These are phyloP conservation scores for Tieghemiomyces parasiticus DNA, from an alignment of 192 early-diverging fungal species.

Conservation along the genomic window DNA sequence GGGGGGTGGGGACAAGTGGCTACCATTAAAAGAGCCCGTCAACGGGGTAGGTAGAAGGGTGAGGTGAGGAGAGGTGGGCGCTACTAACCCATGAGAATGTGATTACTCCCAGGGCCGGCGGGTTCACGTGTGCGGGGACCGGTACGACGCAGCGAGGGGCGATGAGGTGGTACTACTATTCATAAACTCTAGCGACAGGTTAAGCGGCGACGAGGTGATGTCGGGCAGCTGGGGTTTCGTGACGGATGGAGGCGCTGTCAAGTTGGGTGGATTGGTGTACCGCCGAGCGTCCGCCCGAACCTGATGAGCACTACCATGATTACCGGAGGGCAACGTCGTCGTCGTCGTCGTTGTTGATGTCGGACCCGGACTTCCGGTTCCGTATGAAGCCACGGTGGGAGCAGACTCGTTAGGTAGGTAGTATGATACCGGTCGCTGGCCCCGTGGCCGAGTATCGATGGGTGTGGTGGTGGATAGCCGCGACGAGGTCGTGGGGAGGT, in stretches of 20 bases:
- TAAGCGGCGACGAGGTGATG: neutral
- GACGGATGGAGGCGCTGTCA: neutral
- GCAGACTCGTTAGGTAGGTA: no score
- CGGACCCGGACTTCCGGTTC: no score
- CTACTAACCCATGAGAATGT: neutral
- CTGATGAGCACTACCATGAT: no score
- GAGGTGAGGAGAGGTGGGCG: neutral
- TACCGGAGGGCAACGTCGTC: no score
- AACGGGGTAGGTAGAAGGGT: neutral
- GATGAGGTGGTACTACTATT: neutral
- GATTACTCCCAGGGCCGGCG: neutral
- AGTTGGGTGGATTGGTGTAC: neutral
- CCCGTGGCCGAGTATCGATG: no score
- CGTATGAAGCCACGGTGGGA: no score
- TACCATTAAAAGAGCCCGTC: neutral
- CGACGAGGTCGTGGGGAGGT: neutral
- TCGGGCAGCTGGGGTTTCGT: neutral
- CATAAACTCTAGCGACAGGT: neutral
- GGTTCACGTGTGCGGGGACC: neutral
- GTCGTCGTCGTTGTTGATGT: no score
- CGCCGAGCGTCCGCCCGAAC: neutral
- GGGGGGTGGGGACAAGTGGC: neutral
- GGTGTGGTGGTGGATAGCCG: neutral
- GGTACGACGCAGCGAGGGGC: neutral
- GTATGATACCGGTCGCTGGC: no score